Evolutionary conservation across 2,329 filamentous ascomycete species (phyloP).

Genomic region (Ophidiomyces ophidiicola): DNA sequence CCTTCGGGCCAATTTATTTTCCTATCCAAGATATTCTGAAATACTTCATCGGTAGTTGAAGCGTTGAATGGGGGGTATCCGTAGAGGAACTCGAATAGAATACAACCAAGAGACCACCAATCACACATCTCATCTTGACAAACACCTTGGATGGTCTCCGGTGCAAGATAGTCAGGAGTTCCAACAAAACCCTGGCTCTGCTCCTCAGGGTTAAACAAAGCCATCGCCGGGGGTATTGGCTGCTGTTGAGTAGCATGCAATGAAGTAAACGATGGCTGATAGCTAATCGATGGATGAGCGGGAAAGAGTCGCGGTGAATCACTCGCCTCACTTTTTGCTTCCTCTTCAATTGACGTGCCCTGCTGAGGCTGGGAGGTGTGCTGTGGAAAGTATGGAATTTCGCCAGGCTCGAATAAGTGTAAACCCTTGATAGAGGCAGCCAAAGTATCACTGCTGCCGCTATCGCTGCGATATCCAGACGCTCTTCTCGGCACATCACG

Average conservation of each 20-base stretch:
- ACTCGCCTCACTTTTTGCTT: slow-evolving; percentile 55
- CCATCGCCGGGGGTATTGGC: slow-evolving; percentile 86
- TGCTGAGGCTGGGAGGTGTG: slow-evolving; percentile 16
- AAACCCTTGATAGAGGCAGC: slow-evolving; percentile 71
- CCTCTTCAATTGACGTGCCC: slow-evolving; percentile 51
- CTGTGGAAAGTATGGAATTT: slow-evolving; percentile 32
- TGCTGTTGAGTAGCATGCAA: slow-evolving; percentile 40
- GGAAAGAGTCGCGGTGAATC: slow-evolving; percentile 65
- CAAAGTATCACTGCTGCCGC: slow-evolving; percentile 75
- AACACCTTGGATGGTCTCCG: slow-evolving; percentile 88
- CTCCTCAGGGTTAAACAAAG: slow-evolving; percentile 89
- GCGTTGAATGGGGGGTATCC: slow-evolving; percentile 92
- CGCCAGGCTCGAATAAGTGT: slow-evolving; percentile 53
- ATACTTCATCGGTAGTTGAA: slow-evolving; percentile 77
- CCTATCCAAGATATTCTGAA: slow-evolving; percentile 86
- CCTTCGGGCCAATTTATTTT: slow-evolving; percentile 88
- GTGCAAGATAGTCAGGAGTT: slow-evolving; percentile 91
- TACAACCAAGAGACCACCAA: slow-evolving; percentile 99
- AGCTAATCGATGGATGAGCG: slow-evolving; percentile 49
- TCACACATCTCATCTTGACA: slow-evolving; percentile 97
- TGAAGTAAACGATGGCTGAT: slow-evolving; percentile 26
- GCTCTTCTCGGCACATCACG: slow-evolving; percentile 55
- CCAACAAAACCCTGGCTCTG: slow-evolving; percentile 88
- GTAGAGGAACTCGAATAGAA: slow-evolving; percentile 90
- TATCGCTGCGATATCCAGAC: slow-evolving; percentile 81